phyloP scores from a whole-genome alignment of 495 filamentous ascomycete species.

The Neurospora tetraspora region DNA sequence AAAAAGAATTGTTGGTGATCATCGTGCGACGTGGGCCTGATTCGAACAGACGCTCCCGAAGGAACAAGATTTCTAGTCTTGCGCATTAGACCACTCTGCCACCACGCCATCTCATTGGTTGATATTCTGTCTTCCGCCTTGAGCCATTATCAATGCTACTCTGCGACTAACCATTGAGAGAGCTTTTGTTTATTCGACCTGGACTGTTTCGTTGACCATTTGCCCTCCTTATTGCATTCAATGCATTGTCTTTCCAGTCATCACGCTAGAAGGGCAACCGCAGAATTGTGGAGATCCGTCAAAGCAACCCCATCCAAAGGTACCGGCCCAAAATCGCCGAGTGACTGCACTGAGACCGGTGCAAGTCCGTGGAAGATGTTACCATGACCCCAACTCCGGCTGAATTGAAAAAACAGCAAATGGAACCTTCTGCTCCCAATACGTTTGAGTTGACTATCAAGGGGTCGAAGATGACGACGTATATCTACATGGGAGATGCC shows the following conservation, averaged over 20 bases:
- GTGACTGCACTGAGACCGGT: neutral
- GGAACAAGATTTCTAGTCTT: neutral
- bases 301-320: neutral
- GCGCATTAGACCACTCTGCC: neutral
- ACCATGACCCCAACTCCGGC: neutral
- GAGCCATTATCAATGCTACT: neutral
- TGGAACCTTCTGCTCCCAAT: no score
- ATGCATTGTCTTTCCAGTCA: neutral
- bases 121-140: rapidly evolving
- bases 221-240: neutral
- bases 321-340: neutral
- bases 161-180: neutral
- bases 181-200: neutral
- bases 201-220: neutral
- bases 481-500: no score
- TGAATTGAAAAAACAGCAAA: no score
- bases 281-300: neutral
- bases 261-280: rapidly evolving
- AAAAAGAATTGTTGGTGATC: neutral
- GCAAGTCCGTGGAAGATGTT: neutral
- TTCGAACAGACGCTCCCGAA: neutral
- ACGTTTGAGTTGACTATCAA: no score
- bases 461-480: no score
- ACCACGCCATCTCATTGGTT: neutral
- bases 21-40: neutral